phyloP scores from a whole-genome alignment of 768 basidiomycete species.

The Baorangia bicolor region DNA sequence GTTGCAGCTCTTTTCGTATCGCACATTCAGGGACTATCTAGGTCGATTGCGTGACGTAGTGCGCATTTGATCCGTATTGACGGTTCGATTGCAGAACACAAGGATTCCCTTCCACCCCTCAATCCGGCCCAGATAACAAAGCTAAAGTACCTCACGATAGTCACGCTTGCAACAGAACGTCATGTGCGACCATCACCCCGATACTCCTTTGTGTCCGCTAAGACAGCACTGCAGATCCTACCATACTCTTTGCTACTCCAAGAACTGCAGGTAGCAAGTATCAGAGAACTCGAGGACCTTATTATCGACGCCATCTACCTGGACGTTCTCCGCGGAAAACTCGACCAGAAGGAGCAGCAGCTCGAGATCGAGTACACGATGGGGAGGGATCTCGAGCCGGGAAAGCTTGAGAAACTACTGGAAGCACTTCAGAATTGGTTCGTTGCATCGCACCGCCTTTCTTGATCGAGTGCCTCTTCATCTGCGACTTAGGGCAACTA shows the following conservation, averaged over 20 bases:
- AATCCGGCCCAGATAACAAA: constrained; percentile 77
- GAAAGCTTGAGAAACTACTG: constrained; percentile 59
- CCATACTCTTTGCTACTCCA: constrained; percentile 74
- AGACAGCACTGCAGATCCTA: constrained; percentile 55
- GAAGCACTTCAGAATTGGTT: constrained; percentile 67
- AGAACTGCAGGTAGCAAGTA: constrained; percentile 69
- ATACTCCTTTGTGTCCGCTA: background rate
- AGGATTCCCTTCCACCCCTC: constrained; percentile 63
- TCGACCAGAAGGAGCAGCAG: constrained; percentile 89
- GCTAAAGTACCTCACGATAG: constrained; percentile 90
- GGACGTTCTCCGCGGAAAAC: constrained; percentile 83
- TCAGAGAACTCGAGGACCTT: constrained; percentile 92
- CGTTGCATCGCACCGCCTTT: constrained; percentile 20
- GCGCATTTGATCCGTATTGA: background rate
- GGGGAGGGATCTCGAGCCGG: constrained; percentile 87
- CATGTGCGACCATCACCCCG: constrained; percentile 52
- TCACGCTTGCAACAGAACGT: constrained; percentile 72
- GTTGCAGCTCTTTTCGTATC: constrained; percentile 87
- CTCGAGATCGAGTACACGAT: constrained; percentile 91
- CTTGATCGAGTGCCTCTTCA: background rate
- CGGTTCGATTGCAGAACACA: constrained; percentile 50
- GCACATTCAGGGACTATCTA: constrained; percentile 80
- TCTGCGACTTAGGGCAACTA: constrained; percentile 54
- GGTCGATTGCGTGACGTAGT: constrained; percentile 43
- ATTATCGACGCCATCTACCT: constrained; percentile 97